Evolutionary conservation across 768 basidiomycete genomes (phyloP), one percentile per base, ranked within the genome.

Genomic region (Hypsizygus marmoreus): DNA sequence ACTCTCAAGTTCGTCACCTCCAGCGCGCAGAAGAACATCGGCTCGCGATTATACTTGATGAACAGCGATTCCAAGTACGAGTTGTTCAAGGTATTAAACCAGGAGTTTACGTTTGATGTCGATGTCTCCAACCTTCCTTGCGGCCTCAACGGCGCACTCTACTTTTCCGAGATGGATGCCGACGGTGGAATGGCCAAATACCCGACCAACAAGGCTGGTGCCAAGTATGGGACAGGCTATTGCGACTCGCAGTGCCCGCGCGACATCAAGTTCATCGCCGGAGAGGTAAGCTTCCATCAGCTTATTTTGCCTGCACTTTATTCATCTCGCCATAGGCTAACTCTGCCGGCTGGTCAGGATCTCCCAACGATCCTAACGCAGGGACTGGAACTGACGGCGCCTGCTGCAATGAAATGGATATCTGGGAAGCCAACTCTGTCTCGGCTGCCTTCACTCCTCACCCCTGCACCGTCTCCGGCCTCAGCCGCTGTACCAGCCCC

Each of bases 61-160:
- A 65, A 61, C 43, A 68, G 64, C 62, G 70, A 71, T 47, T 58
- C 66, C 55, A 54, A 59, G 32, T 82, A 82, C 70, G 55, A 70
- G 53, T 58, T 65, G 53, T 70, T 72, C 66, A 64, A 69, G 53
- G 61, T 79, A 49, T 60, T 71, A 47, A 80, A 80, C 72, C 69
- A 77, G 58, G 80, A 82, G 63, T 80, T 82, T 68, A 72, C 76
- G 45, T 82, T 82, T 68, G 77, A 79, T 63, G 78, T 82, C 59
- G 78, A 81, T 58, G 69, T 82, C 53, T 77, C 77, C 55, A 68
- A 78, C 57, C 71, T 82, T 41, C 72, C 71, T 19, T 80, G 80
- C 54, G 80, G 79, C 51, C 71, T 81, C 58, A 82, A 82, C 65
- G 45, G 45, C 12, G 45, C 45, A 13, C 45, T 47, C 19, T 47